phyloP scores from a whole-genome alignment of 2,329 filamentous ascomycete species.

The Colletotrichum navitas region DNA sequence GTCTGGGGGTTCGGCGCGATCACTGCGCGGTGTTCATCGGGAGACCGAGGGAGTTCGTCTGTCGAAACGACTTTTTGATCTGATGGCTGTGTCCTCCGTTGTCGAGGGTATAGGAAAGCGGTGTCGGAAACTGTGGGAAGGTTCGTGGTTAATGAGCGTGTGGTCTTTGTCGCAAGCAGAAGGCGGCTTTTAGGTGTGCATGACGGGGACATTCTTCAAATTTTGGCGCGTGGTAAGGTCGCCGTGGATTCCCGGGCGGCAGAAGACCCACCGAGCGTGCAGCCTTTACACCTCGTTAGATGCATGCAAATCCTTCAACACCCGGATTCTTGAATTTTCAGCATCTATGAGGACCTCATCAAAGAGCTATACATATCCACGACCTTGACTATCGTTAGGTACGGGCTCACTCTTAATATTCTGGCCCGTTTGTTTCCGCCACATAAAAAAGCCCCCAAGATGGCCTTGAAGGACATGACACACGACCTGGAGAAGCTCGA shows the following conservation, averaged over 20 bases:
- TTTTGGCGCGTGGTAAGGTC: slow-evolving; percentile 35
- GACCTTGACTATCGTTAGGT: background rate
- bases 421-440: background rate
- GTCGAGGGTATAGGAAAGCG: background rate
- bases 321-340: slow-evolving; percentile 40
- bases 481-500: slow-evolving; percentile 81
- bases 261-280: slow-evolving; percentile 20
- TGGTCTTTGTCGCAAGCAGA: slow-evolving; percentile 44
- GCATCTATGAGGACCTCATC: slow-evolving; percentile 8
- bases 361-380: slow-evolving; percentile 4
- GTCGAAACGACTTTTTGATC: background rate
- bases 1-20: slow-evolving; percentile 33
- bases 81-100: background rate
- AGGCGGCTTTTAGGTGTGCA: slow-evolving; percentile 28
- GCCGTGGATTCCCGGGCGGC: slow-evolving; percentile 33
- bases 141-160: slow-evolving; percentile 9
- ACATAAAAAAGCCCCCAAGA: slow-evolving; percentile 42
- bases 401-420: too few species aligned
- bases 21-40: slow-evolving; percentile 21
- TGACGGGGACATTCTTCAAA: slow-evolving; percentile 40
- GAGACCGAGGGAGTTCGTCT: background rate
- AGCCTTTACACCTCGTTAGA: slow-evolving; percentile 29
- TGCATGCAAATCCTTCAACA: slow-evolving; percentile 33
- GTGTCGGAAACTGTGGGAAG: background rate
- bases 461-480: slow-evolving; percentile 67